Evolutionary conservation across 2,329 filamentous ascomycete species (phyloP).

Genomic region (Aspergillus terreus): DNA sequence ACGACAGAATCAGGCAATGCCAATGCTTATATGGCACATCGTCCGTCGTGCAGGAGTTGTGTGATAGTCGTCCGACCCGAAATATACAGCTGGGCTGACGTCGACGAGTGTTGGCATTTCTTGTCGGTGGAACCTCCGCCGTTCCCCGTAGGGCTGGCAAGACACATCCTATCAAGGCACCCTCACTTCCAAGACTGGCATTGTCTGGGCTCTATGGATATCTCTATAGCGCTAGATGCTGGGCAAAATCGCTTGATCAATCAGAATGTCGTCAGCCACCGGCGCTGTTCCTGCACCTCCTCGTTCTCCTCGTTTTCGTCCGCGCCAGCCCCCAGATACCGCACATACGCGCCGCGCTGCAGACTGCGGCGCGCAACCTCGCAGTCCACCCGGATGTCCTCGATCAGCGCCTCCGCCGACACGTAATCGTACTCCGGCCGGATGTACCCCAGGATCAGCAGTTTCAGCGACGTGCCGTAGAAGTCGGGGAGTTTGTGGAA

Average conservation of each 20-base stretch:
- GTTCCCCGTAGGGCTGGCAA: constrained; percentile 3
- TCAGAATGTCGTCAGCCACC: constrained; percentile 35
- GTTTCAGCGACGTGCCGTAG: constrained; percentile 74
- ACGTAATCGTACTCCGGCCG: constrained; percentile 86
- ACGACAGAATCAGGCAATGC: no score
- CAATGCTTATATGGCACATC: no score
- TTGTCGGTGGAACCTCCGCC: background rate
- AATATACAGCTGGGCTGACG: constrained; percentile 13
- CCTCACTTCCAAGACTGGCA: background rate
- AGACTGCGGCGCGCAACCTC: constrained; percentile 74
- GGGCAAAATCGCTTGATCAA: background rate
- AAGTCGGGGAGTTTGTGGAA: constrained; percentile 63
- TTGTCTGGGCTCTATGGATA: background rate
- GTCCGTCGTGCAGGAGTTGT: no score
- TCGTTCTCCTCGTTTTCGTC: constrained; percentile 14
- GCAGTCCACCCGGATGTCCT: constrained; percentile 87
- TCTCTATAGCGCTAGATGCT: background rate
- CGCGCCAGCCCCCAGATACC: constrained; percentile 35
- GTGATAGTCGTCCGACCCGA: no score
- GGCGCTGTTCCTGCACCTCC: constrained; percentile 27
- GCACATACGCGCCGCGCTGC: constrained; percentile 57
- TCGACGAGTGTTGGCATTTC: constrained; percentile 17
- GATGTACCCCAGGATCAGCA: constrained; percentile 82
- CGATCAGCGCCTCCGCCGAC: constrained; percentile 74
- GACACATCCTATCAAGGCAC: background rate